Percentiles rank a stretch among this genome's conserved stretches.
phyloP scores from a whole-genome alignment of 192 early-diverging fungal genomes.

The Geranomyces michiganensis region DNA sequence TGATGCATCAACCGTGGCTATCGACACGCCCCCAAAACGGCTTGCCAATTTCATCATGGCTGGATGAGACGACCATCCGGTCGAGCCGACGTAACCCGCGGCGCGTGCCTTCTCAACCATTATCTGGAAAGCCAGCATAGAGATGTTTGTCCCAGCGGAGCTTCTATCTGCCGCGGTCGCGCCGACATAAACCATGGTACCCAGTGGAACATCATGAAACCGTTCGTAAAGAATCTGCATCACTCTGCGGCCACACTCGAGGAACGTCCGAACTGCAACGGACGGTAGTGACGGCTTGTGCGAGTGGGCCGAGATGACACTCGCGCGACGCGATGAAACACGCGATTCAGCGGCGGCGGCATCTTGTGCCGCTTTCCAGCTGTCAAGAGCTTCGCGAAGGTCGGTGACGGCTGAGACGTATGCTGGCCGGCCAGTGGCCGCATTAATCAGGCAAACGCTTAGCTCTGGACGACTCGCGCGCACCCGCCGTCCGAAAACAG shows the following conservation, averaged over 20 bases:
- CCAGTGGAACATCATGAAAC: constrained; percentile 3
- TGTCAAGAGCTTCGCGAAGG: constrained; percentile 6
- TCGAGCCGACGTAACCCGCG: neutral
- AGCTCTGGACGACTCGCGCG: neutral
- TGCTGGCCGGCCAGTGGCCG: constrained; percentile 1
- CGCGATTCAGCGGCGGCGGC: neutral
- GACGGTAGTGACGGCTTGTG: neutral
- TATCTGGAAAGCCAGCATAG: neutral
- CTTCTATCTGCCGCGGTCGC: neutral
- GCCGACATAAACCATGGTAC: constrained; percentile 10
- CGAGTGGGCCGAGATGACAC: neutral
- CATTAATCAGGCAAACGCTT: neutral
- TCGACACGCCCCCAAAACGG: neutral
- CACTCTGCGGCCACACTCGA: constrained; percentile 1
- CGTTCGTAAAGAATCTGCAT: neutral
- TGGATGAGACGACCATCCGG: constrained; percentile 11
- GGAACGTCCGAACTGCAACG: constrained; percentile 9
- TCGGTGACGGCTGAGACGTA: constrained; percentile 14
- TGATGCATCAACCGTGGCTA: neutral
- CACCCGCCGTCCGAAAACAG: neutral
- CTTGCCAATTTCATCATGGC: constrained; percentile 9
- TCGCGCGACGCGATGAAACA: neutral
- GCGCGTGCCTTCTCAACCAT: constrained; percentile 8
- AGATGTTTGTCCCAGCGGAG: constrained; percentile 8
- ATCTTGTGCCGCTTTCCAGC: constrained; percentile 4